Conservation (phyloP, 2,329 filamentous ascomycete genomes). For the Onygenales sp. region DNA sequence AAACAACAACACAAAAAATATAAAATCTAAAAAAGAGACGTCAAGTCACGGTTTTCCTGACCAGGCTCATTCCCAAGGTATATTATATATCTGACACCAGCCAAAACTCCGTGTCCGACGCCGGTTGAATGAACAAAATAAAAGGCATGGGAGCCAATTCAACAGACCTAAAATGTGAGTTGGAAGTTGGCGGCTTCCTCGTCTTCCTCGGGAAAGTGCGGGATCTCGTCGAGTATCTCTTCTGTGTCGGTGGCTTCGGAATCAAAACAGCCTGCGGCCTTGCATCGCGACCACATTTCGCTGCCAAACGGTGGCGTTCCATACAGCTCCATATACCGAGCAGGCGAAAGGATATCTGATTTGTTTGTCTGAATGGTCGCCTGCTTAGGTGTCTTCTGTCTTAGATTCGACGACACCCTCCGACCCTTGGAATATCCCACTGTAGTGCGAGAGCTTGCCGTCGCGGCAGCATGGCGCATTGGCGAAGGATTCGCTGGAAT, state of each 20-base stretch:
- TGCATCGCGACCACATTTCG: constrained; percentile 35
- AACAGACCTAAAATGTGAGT: constrained; percentile 19
- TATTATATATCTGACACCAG: not conserved
- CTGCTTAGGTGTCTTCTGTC: constrained; percentile 11
- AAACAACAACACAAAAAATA: too few species aligned
- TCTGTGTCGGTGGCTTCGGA: constrained; percentile 14
- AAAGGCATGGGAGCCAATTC: too few species aligned
- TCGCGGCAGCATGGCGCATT: constrained; percentile 52
- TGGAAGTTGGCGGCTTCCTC: constrained; percentile 32
- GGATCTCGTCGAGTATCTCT: constrained; percentile 18
- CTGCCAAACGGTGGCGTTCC: constrained; percentile 32
- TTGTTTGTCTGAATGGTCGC: constrained; percentile 12
- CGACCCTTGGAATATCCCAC: constrained; percentile 78
- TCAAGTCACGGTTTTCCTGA: too few species aligned
- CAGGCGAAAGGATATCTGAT: constrained; percentile 26
- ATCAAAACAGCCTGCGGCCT: constrained; percentile 29
- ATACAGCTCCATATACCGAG: constrained; percentile 34
- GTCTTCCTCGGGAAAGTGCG: constrained; percentile 25
- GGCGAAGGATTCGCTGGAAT: constrained; percentile 40
- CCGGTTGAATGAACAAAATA: not conserved
- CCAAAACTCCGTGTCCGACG: not conserved
- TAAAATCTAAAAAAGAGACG: too few species aligned
- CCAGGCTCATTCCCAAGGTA: too few species aligned
- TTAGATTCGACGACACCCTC: constrained; percentile 22
- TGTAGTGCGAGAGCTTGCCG: constrained; percentile 65